Percentiles rank a stretch among this genome's conserved stretches.
Evolutionary conservation across 805 yeast species (phyloP).

Genomic region (Danielia reshetovae): DNA sequence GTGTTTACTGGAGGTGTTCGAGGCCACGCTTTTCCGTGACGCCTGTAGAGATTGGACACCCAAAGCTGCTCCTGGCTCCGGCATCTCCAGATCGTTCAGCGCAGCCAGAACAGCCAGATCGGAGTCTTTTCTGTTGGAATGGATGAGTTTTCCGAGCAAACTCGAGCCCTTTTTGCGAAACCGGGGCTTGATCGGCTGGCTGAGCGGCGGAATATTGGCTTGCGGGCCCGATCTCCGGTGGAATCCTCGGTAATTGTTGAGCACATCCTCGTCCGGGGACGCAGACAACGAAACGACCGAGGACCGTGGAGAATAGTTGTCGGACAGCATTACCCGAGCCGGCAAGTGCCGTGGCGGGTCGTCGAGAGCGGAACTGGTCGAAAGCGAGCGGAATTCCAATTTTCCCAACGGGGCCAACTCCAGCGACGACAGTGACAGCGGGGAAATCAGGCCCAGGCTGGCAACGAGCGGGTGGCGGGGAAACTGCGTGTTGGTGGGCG

Average conservation of each 20-base stretch:
- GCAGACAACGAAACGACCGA: conserved; percentile 2
- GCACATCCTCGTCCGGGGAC: neutral
- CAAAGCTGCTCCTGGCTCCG: conserved; percentile 16
- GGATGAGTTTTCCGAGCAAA: conserved; percentile 37
- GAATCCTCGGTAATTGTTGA: conserved; percentile 32
- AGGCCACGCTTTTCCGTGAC: conserved; percentile 9
- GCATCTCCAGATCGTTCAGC: neutral
- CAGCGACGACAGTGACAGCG: conserved; percentile 2
- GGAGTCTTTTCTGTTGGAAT: conserved; percentile 30
- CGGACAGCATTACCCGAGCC: conserved; percentile 5
- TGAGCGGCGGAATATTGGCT: conserved; percentile 42
- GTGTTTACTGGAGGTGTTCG: conserved; percentile 23
- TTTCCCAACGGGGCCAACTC: neutral
- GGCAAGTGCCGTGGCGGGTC: neutral
- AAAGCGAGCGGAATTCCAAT: neutral
- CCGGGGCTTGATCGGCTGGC: conserved; percentile 48
- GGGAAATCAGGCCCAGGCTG: conserved; percentile 3
- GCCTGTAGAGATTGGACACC: conserved; percentile 13
- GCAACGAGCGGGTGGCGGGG: too few species aligned
- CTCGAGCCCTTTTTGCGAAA: conserved; percentile 36
- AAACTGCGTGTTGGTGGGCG: conserved; percentile 1
- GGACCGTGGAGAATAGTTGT: conserved; percentile 15
- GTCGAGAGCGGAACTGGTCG: conserved; percentile 1
- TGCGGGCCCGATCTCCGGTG: conserved; percentile 28
- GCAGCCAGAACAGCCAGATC: too few species aligned